These are phyloP conservation scores for Alnus glutinosa DNA, from an alignment of 306 rosid species.

Conservation along the genomic window DNA sequence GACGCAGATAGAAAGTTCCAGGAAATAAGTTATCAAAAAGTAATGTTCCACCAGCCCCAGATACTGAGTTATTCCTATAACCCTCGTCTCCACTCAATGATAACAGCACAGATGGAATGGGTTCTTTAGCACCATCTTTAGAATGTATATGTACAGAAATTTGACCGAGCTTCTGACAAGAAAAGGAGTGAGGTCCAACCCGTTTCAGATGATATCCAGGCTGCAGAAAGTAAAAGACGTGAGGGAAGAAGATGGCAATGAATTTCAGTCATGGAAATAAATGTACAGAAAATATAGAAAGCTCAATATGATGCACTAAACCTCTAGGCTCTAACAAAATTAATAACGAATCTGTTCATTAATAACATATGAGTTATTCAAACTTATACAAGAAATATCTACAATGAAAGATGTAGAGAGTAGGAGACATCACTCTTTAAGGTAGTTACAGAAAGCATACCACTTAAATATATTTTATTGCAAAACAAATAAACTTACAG, in stretches of 20 bases:
- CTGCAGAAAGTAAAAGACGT: constrained; percentile 50
- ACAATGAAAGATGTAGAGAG: background rate
- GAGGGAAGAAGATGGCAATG: constrained; percentile 23
- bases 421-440: background rate
- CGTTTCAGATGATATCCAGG: constrained; percentile 82
- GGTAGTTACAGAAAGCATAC: constrained; percentile 25
- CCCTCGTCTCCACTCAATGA: constrained; percentile 95
- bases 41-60: constrained; percentile 79
- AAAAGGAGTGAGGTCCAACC: constrained; percentile 78
- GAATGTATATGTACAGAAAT: constrained; percentile 71
- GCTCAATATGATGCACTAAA: background rate
- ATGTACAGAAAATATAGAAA: background rate
- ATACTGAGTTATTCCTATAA: constrained; percentile 89
- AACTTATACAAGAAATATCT: background rate
- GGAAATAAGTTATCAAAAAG: constrained; percentile 79
- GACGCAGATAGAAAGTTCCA: constrained; percentile 94
- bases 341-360: background rate
- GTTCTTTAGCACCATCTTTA: constrained; percentile 62
- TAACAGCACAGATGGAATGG: constrained; percentile 84
- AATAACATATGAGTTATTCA: background rate
- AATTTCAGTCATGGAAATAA: constrained; percentile 27
- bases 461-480: constrained; percentile 11
- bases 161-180: constrained; percentile 96
- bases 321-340: background rate
- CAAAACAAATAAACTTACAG: background rate